phyloP scores from a whole-genome alignment of 345 rosid species.

The Bretschneidera sinensis region DNA sequence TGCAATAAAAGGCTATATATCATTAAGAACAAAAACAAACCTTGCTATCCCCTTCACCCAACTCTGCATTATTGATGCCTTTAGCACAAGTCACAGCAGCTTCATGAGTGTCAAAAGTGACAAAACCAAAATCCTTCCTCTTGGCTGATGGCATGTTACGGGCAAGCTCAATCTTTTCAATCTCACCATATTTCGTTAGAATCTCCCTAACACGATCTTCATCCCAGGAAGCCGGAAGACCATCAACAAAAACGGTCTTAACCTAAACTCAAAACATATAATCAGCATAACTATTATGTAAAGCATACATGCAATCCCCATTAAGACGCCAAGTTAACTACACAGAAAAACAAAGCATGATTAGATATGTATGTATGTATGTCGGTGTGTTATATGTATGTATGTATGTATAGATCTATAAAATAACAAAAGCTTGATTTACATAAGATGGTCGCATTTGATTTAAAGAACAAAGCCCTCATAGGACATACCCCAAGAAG shows the following conservation, averaged over 20 bases:
- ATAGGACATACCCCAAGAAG: not conserved
- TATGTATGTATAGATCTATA: too few relatives aligned
- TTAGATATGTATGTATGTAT: too few relatives aligned
- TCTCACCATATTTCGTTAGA: constrained; percentile 64
- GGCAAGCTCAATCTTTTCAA: constrained; percentile 95
- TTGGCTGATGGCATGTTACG: constrained; percentile 96
- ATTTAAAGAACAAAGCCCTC: not conserved
- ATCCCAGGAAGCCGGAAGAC: constrained; percentile 88
- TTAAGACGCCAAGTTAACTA: too few relatives aligned
- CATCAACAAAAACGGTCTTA: constrained; percentile 86
- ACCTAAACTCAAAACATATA: constrained; percentile 46
- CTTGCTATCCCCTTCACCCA: constrained; percentile 82
- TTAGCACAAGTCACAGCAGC: constrained; percentile 92
- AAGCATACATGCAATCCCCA: not conserved
- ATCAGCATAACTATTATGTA: constrained; percentile 4
- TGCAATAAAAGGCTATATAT: not conserved
- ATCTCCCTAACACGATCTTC: constrained; percentile 76
- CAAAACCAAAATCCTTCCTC: constrained; percentile 97
- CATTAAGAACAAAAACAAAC: constrained; percentile 30
- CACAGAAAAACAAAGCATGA: too few relatives aligned
- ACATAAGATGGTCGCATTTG: too few relatives aligned
- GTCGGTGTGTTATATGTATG: too few relatives aligned
- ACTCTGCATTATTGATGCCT: constrained; percentile 80
- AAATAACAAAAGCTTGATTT: too few relatives aligned
- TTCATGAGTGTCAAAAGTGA: constrained; percentile 86